Evolutionary conservation across 208 protist species (phyloP), one percentile per base, ranked within the genome.

Genomic region (Trypanosoma caninum): DNA sequence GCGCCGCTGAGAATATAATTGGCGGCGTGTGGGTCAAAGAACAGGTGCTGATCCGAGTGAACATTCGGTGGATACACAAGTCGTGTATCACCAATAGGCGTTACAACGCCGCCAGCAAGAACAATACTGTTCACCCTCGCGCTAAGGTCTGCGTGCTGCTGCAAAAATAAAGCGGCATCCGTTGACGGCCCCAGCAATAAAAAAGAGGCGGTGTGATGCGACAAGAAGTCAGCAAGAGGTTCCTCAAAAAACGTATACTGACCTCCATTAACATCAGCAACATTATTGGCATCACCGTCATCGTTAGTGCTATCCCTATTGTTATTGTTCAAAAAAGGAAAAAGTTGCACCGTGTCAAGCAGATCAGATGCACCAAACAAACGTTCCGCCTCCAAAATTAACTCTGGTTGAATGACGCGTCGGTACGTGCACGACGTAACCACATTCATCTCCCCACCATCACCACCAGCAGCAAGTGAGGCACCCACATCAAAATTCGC

Each of bases 1-100:
- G 30, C 35, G 3, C 67, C 72, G 6, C 59, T 25, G 16, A 79
- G 18, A 25, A 93, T 55, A 58, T 83, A 84, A 54, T 84, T 57
- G 2, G 84, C 84, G 16, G 87, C 83, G 0, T 47, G 5, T 1
- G 82, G 69, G 64, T 94, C 87, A 44, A 89, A 45, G 57, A 82
- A 91, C 41, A 85, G 78, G 64, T 89, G 83, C n/a, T 78, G 34
- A 58, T 94, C 83, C 0, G 83, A 72, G 8, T 40, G 58, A 0
- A 25, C 67, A 61, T 83, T 89, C 44, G 42, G 35, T 14, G 41
- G 31, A 50, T 80, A 74, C 14, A 88, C n/a, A 51, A 76, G 66
- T 6, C 79, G 54, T 1, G 76, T 74, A 62, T 91, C 58, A 34
- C 76, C 81, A 0, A 5, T 48, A 0, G 2, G 20, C 37, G 56